Evolutionary conservation across 371 early-diverging fungal genomes (phyloP).

Genomic region (Polyrhizophydium stewartii): DNA sequence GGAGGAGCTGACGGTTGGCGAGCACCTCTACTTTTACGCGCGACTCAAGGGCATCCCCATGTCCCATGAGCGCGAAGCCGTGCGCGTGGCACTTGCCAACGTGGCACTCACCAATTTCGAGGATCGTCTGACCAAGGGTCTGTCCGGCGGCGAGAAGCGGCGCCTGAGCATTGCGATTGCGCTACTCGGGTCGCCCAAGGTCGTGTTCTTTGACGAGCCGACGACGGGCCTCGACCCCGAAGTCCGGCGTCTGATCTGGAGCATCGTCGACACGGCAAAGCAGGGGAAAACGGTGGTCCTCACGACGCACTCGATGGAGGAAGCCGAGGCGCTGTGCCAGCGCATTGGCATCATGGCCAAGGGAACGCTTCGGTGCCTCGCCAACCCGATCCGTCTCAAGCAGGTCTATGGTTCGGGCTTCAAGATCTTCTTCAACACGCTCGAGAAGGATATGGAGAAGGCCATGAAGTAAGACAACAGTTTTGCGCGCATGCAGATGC

Average conservation of each 20-base stretch:
- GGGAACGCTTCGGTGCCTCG: slow-evolving; percentile 63
- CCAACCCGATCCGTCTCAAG: slow-evolving; percentile 56
- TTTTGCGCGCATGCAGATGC: slow-evolving; percentile 45
- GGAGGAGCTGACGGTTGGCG: slow-evolving; percentile 68
- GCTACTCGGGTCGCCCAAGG: slow-evolving; percentile 58
- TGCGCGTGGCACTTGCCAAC: slow-evolving; percentile 38
- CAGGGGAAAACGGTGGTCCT: slow-evolving; percentile 59
- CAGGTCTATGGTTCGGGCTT: slow-evolving; percentile 62
- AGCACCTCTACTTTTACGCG: slow-evolving; percentile 71
- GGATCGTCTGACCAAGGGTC: slow-evolving; percentile 49
- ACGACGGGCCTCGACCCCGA: slow-evolving; percentile 64
- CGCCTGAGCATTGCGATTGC: slow-evolving; percentile 66
- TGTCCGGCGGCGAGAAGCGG: slow-evolving; percentile 63
- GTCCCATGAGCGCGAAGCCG: slow-evolving; percentile 42
- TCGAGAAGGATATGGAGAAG: slow-evolving; percentile 28
- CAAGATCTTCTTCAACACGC: slow-evolving; percentile 45
- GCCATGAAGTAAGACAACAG: slow-evolving; percentile 19
- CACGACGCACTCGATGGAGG: slow-evolving; percentile 63
- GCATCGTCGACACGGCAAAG: slow-evolving; percentile 57
- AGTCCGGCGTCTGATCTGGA: slow-evolving; percentile 65
- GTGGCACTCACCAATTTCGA: slow-evolving; percentile 51
- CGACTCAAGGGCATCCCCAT: slow-evolving; percentile 60
- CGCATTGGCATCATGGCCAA: slow-evolving; percentile 69
- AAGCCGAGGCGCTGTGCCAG: slow-evolving; percentile 53
- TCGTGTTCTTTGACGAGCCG: slow-evolving; percentile 58